Evolutionary conservation across 2,329 filamentous ascomycete genomes (phyloP).

Genomic region (Nemania sp.): DNA sequence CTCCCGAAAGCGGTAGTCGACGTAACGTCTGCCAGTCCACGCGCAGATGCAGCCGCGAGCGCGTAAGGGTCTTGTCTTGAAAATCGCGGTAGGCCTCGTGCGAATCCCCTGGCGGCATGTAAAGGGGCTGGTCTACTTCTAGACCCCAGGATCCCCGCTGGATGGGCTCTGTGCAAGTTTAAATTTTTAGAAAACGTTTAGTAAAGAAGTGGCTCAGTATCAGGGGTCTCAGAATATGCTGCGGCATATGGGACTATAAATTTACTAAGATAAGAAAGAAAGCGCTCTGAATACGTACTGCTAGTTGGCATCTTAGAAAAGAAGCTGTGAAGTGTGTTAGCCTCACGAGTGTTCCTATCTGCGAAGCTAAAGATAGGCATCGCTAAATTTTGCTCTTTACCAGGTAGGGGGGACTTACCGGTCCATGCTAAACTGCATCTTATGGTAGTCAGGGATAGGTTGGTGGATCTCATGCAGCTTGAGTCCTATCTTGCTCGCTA

Average conservation of each 20-base stretch:
- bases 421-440: constrained; percentile 90
- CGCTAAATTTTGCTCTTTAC: no score
- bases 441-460: constrained; percentile 85
- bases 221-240: no score
- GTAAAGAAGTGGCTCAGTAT: background rate
- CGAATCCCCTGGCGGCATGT: constrained; percentile 76
- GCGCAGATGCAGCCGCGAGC: constrained; percentile 74
- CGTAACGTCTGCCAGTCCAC: constrained; percentile 92
- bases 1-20: constrained; percentile 79
- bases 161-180: constrained; percentile 66
- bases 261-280: background rate
- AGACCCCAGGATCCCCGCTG: constrained; percentile 88
- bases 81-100: constrained; percentile 69
- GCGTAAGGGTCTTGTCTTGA: constrained; percentile 67
- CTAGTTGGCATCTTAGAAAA: constrained; percentile 82
- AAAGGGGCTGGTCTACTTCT: constrained; percentile 80
- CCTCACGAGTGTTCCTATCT: background rate
- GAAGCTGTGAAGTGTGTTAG: constrained; percentile 63
- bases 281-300: constrained; percentile 44
- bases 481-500: constrained; percentile 78
- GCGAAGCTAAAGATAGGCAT: background rate
- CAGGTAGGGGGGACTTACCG: constrained; percentile 66
- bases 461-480: constrained; percentile 78
- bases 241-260: background rate
- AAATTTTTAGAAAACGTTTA: background rate